These are phyloP conservation scores for Serendipita sp. DNA, from an alignment of 768 basidiomycete genomes.

Conservation along the genomic window DNA sequence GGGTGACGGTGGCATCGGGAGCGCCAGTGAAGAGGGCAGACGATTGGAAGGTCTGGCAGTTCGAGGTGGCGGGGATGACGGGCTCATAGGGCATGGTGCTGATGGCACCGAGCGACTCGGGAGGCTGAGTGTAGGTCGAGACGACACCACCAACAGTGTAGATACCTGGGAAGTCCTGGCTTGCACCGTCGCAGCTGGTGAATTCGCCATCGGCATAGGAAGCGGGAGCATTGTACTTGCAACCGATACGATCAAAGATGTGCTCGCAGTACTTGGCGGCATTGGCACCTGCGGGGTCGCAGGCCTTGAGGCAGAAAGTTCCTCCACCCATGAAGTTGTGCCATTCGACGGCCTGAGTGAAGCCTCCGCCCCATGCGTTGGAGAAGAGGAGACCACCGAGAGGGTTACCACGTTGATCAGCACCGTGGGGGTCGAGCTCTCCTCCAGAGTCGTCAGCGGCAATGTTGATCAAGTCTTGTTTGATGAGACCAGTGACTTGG, in stretches of 20 bases:
- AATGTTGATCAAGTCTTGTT: constrained; percentile 28
- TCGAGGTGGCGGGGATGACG: constrained; percentile 15
- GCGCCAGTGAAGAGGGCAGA: constrained; percentile 20
- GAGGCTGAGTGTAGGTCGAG: constrained; percentile 30
- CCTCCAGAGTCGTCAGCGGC: constrained; percentile 23
- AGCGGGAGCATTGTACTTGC: constrained; percentile 33
- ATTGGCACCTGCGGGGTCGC: constrained; percentile 15
- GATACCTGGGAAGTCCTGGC: constrained; percentile 42
- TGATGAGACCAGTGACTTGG: constrained; percentile 44
- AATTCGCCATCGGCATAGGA: constrained; percentile 41
- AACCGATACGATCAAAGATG: constrained; percentile 14
- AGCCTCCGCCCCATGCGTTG: constrained; percentile 18
- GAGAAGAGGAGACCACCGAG: constrained; percentile 24
- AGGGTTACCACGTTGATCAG: constrained; percentile 20
- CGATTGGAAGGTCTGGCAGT: constrained; percentile 26
- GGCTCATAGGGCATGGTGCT: constrained; percentile 27
- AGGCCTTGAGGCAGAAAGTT: constrained; percentile 20
- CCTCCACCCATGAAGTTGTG: constrained; percentile 17
- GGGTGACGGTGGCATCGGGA: constrained; percentile 2
- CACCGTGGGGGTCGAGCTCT: constrained; percentile 27
- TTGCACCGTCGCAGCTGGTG: constrained; percentile 49
- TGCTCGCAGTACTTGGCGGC: constrained; percentile 11
- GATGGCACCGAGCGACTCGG: constrained; percentile 32
- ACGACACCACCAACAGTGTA: constrained; percentile 20
- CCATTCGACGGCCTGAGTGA: constrained; percentile 13